These are phyloP conservation scores for Fragaria ananassa DNA, from an alignment of 306 rosid species.

Conservation along the genomic window DNA sequence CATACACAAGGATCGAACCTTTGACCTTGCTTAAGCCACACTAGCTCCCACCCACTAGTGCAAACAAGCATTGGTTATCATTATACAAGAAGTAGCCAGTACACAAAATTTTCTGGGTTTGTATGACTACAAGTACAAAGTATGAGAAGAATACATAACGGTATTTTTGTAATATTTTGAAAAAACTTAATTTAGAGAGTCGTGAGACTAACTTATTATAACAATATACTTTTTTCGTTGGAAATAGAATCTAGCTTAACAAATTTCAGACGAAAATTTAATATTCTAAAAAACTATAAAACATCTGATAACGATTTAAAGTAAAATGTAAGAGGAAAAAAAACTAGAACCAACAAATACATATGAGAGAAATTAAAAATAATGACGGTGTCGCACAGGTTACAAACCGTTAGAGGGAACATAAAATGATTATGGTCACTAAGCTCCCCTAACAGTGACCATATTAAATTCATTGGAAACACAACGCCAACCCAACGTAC, in stretches of 20 bases:
- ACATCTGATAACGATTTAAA: too few relatives aligned
- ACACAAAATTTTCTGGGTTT: background rate
- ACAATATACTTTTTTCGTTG: accelerated
- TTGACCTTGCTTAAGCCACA: too few relatives aligned
- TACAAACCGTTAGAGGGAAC: constrained; percentile 43
- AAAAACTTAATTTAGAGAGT: too few relatives aligned
- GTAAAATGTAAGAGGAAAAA: too few relatives aligned
- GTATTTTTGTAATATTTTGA: background rate
- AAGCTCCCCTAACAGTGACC: constrained; percentile 1
- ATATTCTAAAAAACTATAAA: too few relatives aligned
- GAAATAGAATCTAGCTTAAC: too few relatives aligned
- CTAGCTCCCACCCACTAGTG: too few relatives aligned
- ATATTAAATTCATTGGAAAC: constrained; percentile 9
- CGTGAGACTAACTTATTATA: too few relatives aligned
- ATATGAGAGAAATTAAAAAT: background rate
- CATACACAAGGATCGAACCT: too few relatives aligned
- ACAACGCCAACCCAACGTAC: background rate
- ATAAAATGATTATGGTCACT: constrained; percentile 28
- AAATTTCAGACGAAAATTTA: accelerated
- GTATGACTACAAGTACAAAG: too few relatives aligned
- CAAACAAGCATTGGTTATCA: too few relatives aligned
- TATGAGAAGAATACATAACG: background rate
- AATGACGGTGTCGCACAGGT: constrained; percentile 28
- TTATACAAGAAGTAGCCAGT: background rate
- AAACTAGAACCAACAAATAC: background rate